phyloP scores from a whole-genome alignment of 106 monocot genomes.

The Dendrobium huoshanense region DNA sequence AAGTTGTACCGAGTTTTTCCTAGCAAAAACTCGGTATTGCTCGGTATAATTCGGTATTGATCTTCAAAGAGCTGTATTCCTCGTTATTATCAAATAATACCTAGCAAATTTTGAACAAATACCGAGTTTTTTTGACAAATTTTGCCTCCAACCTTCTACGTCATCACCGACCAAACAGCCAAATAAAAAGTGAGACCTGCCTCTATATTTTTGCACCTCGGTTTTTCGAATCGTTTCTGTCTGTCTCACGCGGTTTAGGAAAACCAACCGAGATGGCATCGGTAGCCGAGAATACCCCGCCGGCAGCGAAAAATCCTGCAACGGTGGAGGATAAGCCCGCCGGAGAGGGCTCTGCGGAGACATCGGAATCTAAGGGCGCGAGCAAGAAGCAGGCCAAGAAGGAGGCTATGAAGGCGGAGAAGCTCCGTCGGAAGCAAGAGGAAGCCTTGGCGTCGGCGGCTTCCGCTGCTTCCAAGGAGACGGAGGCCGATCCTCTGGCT shows the following conservation, averaged over 20 bases:
- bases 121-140: too few relatives aligned
- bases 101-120: too few relatives aligned
- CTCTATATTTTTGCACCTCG: too few relatives aligned
- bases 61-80: too few relatives aligned
- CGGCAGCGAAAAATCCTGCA: background rate
- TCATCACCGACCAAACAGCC: too few relatives aligned
- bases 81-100: too few relatives aligned
- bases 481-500: constrained; percentile 38
- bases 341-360: constrained; percentile 3
- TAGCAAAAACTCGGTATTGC: too few relatives aligned
- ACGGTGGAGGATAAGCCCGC: background rate
- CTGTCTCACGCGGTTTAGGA: background rate
- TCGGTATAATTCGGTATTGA: too few relatives aligned
- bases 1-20: too few relatives aligned
- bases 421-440: constrained; percentile 50
- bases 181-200: too few relatives aligned
- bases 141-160: too few relatives aligned
- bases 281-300: background rate
- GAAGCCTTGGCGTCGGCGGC: constrained; percentile 21
- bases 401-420: constrained; percentile 77
- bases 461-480: constrained; percentile 12
- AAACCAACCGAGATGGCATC: background rate
- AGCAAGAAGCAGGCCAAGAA: constrained; percentile 87
- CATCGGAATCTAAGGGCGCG: constrained; percentile 8
- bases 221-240: background rate